These are phyloP conservation scores for Phialophora expanda DNA, from an alignment of 2,329 filamentous ascomycete species.

Conservation along the genomic window DNA sequence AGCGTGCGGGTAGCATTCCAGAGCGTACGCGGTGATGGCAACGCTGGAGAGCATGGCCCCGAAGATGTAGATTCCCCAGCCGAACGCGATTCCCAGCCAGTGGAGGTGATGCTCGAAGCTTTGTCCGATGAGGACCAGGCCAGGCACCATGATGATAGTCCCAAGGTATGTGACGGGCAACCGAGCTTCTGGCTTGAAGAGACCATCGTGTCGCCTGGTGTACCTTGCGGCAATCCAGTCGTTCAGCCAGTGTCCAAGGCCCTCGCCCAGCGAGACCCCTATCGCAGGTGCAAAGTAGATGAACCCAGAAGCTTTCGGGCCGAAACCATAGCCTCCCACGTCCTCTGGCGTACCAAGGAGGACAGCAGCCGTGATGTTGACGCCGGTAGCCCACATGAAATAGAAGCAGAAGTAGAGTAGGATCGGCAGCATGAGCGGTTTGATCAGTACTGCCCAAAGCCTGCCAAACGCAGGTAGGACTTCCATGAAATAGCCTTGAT, in stretches of 20 bases:
- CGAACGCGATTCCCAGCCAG: constrained; percentile 56
- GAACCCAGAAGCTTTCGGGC: constrained; percentile 55
- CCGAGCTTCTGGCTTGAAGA: constrained; percentile 62
- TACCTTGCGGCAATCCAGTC: constrained; percentile 55
- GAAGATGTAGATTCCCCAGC: constrained; percentile 59
- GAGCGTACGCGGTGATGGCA: constrained; percentile 57
- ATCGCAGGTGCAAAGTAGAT: constrained; percentile 65
- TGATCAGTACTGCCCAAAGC: constrained; percentile 45
- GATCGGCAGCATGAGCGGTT: constrained; percentile 45
- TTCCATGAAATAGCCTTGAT: constrained; percentile 41
- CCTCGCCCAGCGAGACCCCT: constrained; percentile 59
- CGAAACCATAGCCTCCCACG: constrained; percentile 53
- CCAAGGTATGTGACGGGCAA: constrained; percentile 55
- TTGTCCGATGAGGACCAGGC: constrained; percentile 59
- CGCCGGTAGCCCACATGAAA: constrained; percentile 53
- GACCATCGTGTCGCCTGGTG: constrained; percentile 53
- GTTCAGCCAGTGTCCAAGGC: constrained; percentile 61
- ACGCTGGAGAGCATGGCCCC: constrained; percentile 45
- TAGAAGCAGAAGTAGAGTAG: constrained; percentile 44
- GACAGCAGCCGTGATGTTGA: constrained; percentile 61
- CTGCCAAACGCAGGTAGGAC: constrained; percentile 42
- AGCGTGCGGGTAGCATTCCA: constrained; percentile 60
- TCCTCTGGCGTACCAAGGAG: constrained; percentile 52
- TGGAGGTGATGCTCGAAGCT: constrained; percentile 56
- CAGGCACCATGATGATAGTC: constrained; percentile 55